Base-by-base conservation (phyloP, 768 basidiomycete species). In the Pisolithus orientalis region DNA sequence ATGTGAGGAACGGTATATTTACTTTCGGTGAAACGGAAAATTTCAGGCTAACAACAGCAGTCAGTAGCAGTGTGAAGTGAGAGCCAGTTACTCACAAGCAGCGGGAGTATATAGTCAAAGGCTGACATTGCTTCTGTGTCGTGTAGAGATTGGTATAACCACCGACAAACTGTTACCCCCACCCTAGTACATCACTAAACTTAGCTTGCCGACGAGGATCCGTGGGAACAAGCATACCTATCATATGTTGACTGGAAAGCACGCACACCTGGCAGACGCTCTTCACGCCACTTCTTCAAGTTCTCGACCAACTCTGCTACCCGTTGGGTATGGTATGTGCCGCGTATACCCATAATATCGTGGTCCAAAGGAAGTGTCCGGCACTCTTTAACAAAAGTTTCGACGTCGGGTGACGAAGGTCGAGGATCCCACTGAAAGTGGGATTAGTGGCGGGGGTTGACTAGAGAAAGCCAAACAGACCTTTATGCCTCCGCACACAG, bases 191-290 rank as follows among this genome's bases (percentile, higher is more conserved):
- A 34, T 37, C 44, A 39, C 45, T 49, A 39, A 53, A 13, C 11
- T 34, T 34, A 34, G 34, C 34, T 34, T 13, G 34, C 34, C 8
- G 31, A 34, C 21, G 17, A 10, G 13, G 17, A 11, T 16, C 5
- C 14, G 25, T 7, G 24, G 31, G 34, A 47, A 17, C 5, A 32
- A 14, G 21, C 6, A 6, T 63, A 84, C 79, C 84, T 79, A 62
- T 94, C 91, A 59, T 93, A 92, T n/a, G 79, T 84, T 0, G 90
- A 93, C 60, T 90, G 85, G 61, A 90, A 85, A 4, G 90, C 90
- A 32, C 85, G 80, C 25, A 82, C 80, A 4, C 90, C 90, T 17
- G 89, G 80, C 5, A 83, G 65, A 31, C 91, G 80, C 54, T 86
- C 78, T 38, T 75, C 73, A 31, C 87, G 77, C 90, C 88, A 90